These are phyloP conservation scores for Boletus sp. DNA, from an alignment of 1,284 basidiomycete genomes.

Conservation along the genomic window DNA sequence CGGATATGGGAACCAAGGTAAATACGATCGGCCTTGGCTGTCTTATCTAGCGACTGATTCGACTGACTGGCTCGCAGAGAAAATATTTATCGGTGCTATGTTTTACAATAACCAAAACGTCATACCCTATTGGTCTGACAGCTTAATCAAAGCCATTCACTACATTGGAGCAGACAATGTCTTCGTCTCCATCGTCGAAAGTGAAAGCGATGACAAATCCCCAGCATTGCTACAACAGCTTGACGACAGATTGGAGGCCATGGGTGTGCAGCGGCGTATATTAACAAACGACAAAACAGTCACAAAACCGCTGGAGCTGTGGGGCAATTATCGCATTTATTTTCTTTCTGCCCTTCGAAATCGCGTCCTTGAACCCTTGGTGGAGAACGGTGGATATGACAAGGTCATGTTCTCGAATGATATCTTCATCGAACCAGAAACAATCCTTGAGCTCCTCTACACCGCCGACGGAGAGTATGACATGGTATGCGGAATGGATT, in stretches of 20 bases:
- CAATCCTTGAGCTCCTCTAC: slow-evolving; percentile 49
- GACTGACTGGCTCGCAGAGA: slow-evolving; percentile 15
- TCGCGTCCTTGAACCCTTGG: slow-evolving; percentile 48
- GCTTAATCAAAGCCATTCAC: slow-evolving; percentile 42
- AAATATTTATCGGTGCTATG: slow-evolving; percentile 41
- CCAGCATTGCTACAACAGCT: slow-evolving; percentile 19
- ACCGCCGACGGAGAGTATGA: slow-evolving; percentile 54
- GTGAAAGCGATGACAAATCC: slow-evolving; percentile 48
- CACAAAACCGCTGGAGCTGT: slow-evolving; percentile 15
- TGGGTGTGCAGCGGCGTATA: slow-evolving; percentile 24
- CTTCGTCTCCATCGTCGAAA: slow-evolving; percentile 62
- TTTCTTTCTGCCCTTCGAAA: slow-evolving; percentile 52
- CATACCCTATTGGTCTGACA: slow-evolving; percentile 46
- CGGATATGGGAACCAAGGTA: slow-evolving; percentile 29
- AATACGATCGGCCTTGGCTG: background rate
- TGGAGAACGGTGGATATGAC: slow-evolving; percentile 44
- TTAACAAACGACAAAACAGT: slow-evolving; percentile 17
- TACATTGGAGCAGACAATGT: slow-evolving; percentile 54
- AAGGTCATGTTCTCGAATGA: slow-evolving; percentile 57
- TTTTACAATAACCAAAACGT: slow-evolving; percentile 46
- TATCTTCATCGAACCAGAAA: slow-evolving; percentile 50
- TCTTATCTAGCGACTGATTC: too few relatives aligned
- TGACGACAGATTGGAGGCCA: slow-evolving; percentile 14
- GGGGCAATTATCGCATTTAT: slow-evolving; percentile 39
- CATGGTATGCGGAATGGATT: slow-evolving; percentile 60